Percentiles rank a stretch among this genome's conserved stretches.
Evolutionary conservation across 768 basidiomycete species (phyloP).

Genomic region (Tricholoma hemisulphureum): DNA sequence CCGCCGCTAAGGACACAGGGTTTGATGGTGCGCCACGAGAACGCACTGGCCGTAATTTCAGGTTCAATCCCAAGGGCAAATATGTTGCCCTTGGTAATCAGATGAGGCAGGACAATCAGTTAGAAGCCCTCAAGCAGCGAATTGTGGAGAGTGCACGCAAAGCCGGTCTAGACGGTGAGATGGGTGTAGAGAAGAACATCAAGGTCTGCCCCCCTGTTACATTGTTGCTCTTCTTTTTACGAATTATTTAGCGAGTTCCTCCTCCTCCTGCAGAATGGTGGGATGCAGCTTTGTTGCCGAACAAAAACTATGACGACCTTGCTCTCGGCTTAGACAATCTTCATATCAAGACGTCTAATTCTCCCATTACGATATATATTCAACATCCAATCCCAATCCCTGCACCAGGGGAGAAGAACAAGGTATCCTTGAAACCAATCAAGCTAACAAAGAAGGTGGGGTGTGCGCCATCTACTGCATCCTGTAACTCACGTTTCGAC

Average conservation of each 20-base stretch:
- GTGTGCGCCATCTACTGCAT: neutral
- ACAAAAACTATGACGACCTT: slow-evolving; percentile 77
- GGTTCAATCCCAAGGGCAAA: slow-evolving; percentile 92
- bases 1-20: slow-evolving; percentile 55
- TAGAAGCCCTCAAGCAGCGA: slow-evolving; percentile 89
- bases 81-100: slow-evolving; percentile 76
- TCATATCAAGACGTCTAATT: slow-evolving; percentile 63
- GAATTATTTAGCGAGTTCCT: slow-evolving; percentile 58
- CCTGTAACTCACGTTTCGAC: slow-evolving; percentile 14
- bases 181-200: slow-evolving; percentile 87
- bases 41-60: slow-evolving; percentile 65
- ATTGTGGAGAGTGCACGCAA: slow-evolving; percentile 92
- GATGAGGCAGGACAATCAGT: slow-evolving; percentile 68
- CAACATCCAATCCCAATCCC: slow-evolving; percentile 98
- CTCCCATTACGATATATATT: slow-evolving; percentile 85
- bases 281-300: slow-evolving; percentile 85
- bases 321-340: slow-evolving; percentile 52
- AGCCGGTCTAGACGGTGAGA: slow-evolving; percentile 92
- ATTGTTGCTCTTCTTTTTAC: neutral
- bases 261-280: slow-evolving; percentile 97
- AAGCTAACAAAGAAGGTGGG: slow-evolving; percentile 89
- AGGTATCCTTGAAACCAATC: slow-evolving; percentile 74
- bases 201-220: slow-evolving; percentile 51
- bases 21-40: slow-evolving; percentile 77
- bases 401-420: slow-evolving; percentile 83